A percentile compares a stretch with the other conserved stretches of the same genome.
Evolutionary conservation across 441 rosid species (phyloP).

Genomic region (Pelargonium exstipulatum): DNA sequence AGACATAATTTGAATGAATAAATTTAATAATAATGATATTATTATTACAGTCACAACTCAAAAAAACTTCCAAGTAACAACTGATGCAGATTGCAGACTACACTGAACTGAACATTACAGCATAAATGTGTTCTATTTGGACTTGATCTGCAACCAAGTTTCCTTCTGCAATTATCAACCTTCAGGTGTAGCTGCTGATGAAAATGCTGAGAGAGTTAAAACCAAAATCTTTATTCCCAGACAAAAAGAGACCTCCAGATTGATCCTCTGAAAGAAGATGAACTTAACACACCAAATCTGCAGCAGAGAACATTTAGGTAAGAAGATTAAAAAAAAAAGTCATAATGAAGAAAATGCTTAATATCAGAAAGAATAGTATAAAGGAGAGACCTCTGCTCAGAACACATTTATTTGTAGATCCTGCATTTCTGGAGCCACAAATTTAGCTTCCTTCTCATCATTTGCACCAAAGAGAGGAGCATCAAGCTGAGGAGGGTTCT

Average conservation of each 20-base stretch:
- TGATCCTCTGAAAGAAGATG: neutral
- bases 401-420: constrained; percentile 76
- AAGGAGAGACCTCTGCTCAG: constrained; percentile 28
- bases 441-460: constrained; percentile 44
- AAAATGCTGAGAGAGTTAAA: neutral
- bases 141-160: neutral
- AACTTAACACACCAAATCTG: constrained; percentile 1
- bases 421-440: constrained; percentile 52
- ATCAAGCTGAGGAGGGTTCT: constrained; percentile 81
- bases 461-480: constrained; percentile 37
- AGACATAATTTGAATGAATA: neutral
- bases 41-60: neutral
- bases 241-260: constrained; percentile 7
- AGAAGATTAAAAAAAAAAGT: neutral
- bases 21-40: neutral
- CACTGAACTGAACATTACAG: neutral
- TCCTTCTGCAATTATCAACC: neutral
- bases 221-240: neutral
- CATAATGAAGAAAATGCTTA: neutral
- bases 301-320: neutral
- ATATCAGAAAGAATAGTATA: neutral
- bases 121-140: neutral
- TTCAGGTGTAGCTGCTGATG: neutral
- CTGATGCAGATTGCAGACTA: neutral
- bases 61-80: neutral